Conservation (phyloP, 768 basidiomycete genomes). For the Russula dissimulans region DNA sequence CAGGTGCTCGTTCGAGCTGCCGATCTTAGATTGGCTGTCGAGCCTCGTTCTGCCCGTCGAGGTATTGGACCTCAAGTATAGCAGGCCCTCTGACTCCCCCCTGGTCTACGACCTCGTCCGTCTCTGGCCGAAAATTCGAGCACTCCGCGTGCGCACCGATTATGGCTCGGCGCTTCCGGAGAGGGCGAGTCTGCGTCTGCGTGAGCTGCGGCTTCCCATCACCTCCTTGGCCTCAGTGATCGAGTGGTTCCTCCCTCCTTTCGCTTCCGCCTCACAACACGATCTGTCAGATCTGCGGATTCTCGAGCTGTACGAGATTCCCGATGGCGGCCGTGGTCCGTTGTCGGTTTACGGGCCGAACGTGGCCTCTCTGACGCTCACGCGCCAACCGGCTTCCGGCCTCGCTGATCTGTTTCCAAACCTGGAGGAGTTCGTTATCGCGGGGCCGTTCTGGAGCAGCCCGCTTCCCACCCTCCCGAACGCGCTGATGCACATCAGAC, state of each 20-base stretch:
- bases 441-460: slow-evolving; percentile 9
- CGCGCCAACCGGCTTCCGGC: slow-evolving; percentile 7
- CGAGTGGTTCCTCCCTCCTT: slow-evolving; percentile 9
- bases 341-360: background rate
- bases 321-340: background rate
- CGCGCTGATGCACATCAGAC: slow-evolving; percentile 8
- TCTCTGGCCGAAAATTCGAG: slow-evolving; percentile 4
- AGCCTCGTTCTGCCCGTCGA: slow-evolving; percentile 4
- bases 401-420: slow-evolving; percentile 5
- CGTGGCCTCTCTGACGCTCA: slow-evolving; percentile 3
- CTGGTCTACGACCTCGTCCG: slow-evolving; percentile 7
- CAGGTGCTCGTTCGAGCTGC: background rate
- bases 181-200: background rate
- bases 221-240: slow-evolving; percentile 2
- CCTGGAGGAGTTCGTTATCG: slow-evolving; percentile 8
- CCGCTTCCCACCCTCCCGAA: slow-evolving; percentile 8
- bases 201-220: slow-evolving; percentile 13
- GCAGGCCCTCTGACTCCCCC: background rate
- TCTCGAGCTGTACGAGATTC: slow-evolving; percentile 10
- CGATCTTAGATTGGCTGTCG: slow-evolving; percentile 5
- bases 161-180: background rate
- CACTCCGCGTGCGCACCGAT: slow-evolving; percentile 8
- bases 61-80: slow-evolving; percentile 8
- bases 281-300: background rate
- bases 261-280: background rate